A percentile compares a stretch with the other conserved stretches of the same genome.
These are phyloP conservation scores for Yamadazyma friedrichii DNA, from an alignment of 1,139 yeast genomes.

Conservation along the genomic window DNA sequence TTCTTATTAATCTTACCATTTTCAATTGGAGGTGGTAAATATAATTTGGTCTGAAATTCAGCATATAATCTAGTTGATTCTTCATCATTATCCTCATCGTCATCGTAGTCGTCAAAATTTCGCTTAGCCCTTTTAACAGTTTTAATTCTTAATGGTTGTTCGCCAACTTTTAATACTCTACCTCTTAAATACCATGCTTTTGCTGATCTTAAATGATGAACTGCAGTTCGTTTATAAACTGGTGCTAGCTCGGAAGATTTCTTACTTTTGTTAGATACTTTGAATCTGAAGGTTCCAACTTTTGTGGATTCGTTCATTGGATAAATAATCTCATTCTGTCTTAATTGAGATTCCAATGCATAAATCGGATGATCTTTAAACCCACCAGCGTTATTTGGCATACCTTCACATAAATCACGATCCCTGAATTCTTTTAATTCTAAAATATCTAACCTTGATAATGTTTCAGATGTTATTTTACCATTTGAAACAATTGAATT, in stretches of 20 bases:
- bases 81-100: constrained; percentile 51
- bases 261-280: constrained; percentile 21
- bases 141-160: constrained; percentile 56
- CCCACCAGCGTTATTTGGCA: constrained; percentile 82
- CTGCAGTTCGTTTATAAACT: constrained; percentile 69
- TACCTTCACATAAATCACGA: constrained; percentile 73
- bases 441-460: constrained; percentile 55
- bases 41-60: constrained; percentile 71
- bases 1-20: constrained; percentile 73
- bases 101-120: constrained; percentile 32
- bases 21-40: constrained; percentile 60
- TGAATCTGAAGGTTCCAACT: constrained; percentile 68
- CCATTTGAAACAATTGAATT: constrained; percentile 18
- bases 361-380: constrained; percentile 88
- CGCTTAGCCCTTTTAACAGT: constrained; percentile 10
- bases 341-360: constrained; percentile 73
- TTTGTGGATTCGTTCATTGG: constrained; percentile 56
- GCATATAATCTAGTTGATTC: constrained; percentile 58
- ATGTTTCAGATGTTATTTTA: constrained; percentile 13
- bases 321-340: constrained; percentile 66
- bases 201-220: constrained; percentile 65
- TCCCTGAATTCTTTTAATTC: constrained; percentile 72
- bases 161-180: constrained; percentile 68
- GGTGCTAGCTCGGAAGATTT: constrained; percentile 37
- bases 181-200: constrained; percentile 88